Evolutionary conservation across 1,284 basidiomycete species (phyloP).

Genomic region (Singerocomus rubriflavus): DNA sequence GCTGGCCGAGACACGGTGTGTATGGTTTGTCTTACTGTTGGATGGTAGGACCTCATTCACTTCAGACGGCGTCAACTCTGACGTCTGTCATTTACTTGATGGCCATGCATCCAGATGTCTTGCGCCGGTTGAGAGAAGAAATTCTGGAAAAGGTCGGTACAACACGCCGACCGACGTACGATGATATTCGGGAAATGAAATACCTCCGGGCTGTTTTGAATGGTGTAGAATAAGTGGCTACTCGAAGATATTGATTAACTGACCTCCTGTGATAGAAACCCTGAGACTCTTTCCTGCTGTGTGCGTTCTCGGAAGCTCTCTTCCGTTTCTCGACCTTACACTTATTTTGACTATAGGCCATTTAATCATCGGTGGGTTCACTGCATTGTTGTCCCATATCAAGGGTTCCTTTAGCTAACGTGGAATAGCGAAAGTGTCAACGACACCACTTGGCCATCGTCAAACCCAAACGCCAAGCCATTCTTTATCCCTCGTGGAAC

Average conservation of each 20-base stretch:
- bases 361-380: slow-evolving; percentile 44
- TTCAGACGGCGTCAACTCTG: slow-evolving; percentile 49
- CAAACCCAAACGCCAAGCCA: slow-evolving; percentile 43
- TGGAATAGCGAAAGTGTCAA: slow-evolving; percentile 37
- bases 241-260: neutral
- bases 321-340: neutral
- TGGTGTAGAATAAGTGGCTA: slow-evolving; percentile 31
- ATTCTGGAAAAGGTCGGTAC: slow-evolving; percentile 49
- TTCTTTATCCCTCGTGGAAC: slow-evolving; percentile 53
- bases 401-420: neutral
- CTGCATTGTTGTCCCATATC: neutral
- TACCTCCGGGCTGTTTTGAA: slow-evolving; percentile 60
- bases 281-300: slow-evolving; percentile 60
- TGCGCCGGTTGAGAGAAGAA: slow-evolving; percentile 50
- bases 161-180: slow-evolving; percentile 45
- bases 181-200: slow-evolving; percentile 55
- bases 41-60: slow-evolving; percentile 17
- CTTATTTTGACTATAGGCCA: slow-evolving; percentile 36
- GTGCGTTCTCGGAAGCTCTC: slow-evolving; percentile 32
- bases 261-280: slow-evolving; percentile 41
- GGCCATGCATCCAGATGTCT: slow-evolving; percentile 45
- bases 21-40: neutral
- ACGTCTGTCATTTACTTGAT: slow-evolving; percentile 56
- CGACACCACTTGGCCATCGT: slow-evolving; percentile 44
- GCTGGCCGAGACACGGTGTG: slow-evolving; percentile 44